Evolutionary conservation across 495 filamentous ascomycete genomes (phyloP), one percentile per base, ranked within the genome.

Genomic region (Amniculicola lignicola): DNA sequence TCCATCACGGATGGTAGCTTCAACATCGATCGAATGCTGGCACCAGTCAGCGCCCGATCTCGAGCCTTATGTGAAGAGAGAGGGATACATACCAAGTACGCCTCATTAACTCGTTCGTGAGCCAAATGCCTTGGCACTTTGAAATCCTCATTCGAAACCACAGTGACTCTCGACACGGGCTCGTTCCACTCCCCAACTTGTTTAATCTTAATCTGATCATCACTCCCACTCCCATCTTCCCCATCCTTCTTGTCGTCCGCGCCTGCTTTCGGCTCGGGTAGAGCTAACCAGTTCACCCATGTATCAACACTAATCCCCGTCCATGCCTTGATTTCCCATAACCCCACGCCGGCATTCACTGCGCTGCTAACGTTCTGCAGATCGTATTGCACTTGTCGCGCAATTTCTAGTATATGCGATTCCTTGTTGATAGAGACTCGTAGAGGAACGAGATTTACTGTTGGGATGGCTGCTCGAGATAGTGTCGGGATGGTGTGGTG

Each of bases 251-350:
- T 37, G 15, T 25, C 29, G 27, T 36, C 19, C 19, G 22, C 22
- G 23, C 54, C 39, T 45, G 63, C 48, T 27, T 54, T 38, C 15
- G 18, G 29, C 9, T 69, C 71, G 4, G 74, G 72, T 4, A 69
- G 54, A 45, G 68, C 69, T 22, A 84, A 62, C 43, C 83, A 82
- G 57, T 85, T 85, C 38, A 83, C 79, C 66, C 77, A 80, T 4
- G 70, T 68, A 58, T 79, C 72, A 12, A 77, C 61, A 31, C 61
- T 66, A 3, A 78, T 62, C 0, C 75, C 76, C 15, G 73, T 77
- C 77, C 77, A 79, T 29, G 68, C 48, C 14, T 67, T 59, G 9
- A 79, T 68, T 56, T 76, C 67, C 53, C 67, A 69, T 24, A 81
- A 56, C 18, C 66, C 63, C 0, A 72, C 74, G 11, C 53, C 49